phyloP scores from a whole-genome alignment of 352 stramenopile genomes.

The Phytopythium sindhum region DNA sequence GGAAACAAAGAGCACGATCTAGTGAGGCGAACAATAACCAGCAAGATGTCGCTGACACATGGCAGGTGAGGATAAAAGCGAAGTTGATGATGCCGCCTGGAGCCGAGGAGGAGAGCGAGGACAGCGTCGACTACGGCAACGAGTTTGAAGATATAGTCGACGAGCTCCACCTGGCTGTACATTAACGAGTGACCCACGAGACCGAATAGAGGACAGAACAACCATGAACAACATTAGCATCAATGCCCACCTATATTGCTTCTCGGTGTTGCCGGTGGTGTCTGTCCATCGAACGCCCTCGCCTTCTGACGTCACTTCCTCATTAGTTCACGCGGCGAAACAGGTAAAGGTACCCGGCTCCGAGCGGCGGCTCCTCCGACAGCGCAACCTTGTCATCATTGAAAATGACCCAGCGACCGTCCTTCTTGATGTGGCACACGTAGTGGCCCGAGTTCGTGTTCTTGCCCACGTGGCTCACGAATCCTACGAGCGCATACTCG shows the following conservation, averaged over 20 bases:
- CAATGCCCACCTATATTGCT: conserved; percentile 5
- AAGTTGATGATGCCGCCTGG: background rate
- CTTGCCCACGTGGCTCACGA: conserved; percentile 98
- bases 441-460: conserved; percentile 98
- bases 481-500: conserved; percentile 95
- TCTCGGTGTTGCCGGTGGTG: too few species aligned
- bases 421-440: conserved; percentile 97
- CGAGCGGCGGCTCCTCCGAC: conserved; percentile 91
- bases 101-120: conserved; percentile 25
- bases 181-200: conserved; percentile 32
- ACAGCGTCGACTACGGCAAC: conserved; percentile 64
- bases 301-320: background rate
- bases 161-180: conserved; percentile 42
- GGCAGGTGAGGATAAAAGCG: conserved; percentile 6
- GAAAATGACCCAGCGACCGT: conserved; percentile 97
- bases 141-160: conserved; percentile 85
- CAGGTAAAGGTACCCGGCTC: conserved; percentile 97
- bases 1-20: background rate
- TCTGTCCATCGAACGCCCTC: background rate
- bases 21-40: background rate
- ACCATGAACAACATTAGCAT: background rate
- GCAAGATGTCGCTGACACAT: background rate
- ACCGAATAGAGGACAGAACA: conserved; percentile 1
- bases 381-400: conserved; percentile 99
- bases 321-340: conserved; percentile 66